Conservation (phyloP, 768 basidiomycete genomes). For the Leccinum ochraceum region DNA sequence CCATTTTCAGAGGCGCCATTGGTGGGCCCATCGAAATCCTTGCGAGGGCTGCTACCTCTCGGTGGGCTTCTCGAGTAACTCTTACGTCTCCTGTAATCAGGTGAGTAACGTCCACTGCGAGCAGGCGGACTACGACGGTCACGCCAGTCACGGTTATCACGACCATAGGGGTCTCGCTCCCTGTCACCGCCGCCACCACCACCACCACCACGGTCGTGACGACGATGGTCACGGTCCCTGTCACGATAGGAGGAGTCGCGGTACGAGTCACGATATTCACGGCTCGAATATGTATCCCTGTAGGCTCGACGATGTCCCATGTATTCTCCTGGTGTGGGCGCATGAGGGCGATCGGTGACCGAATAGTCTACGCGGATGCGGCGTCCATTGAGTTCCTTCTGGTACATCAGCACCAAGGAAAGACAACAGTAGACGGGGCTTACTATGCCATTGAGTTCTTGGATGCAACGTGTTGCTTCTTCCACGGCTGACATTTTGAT, state of each 20-base stretch:
- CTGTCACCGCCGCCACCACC: constrained; percentile 29
- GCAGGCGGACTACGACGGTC: constrained; percentile 78
- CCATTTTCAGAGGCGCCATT: constrained; percentile 41
- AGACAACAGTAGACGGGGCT: constrained; percentile 30
- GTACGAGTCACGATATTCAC: constrained; percentile 48
- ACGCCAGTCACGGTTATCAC: constrained; percentile 75
- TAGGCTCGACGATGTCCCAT: constrained; percentile 82
- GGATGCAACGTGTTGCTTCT: constrained; percentile 85
- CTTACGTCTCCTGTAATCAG: constrained; percentile 71
- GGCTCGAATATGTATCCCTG: constrained; percentile 46
- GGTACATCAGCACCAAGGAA: constrained; percentile 7
- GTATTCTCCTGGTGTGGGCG: constrained; percentile 96
- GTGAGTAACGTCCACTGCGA: constrained; percentile 69
- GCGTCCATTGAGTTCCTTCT: constrained; percentile 90
- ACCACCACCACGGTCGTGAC: constrained; percentile 26
- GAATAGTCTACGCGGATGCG: constrained; percentile 97
- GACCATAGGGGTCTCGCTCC: constrained; percentile 65
- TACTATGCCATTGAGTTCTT: constrained; percentile 90
- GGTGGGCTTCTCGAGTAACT: constrained; percentile 83
- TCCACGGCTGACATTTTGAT: constrained; percentile 91
- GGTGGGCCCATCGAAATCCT: constrained; percentile 50
- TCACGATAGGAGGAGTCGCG: constrained; percentile 46
- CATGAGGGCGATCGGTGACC: constrained; percentile 90
- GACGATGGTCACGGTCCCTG: constrained; percentile 44
- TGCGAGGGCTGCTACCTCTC: constrained; percentile 60